Evolutionary conservation across 139 green algal species (phyloP).

Genomic region (Asterochloris sp.): DNA sequence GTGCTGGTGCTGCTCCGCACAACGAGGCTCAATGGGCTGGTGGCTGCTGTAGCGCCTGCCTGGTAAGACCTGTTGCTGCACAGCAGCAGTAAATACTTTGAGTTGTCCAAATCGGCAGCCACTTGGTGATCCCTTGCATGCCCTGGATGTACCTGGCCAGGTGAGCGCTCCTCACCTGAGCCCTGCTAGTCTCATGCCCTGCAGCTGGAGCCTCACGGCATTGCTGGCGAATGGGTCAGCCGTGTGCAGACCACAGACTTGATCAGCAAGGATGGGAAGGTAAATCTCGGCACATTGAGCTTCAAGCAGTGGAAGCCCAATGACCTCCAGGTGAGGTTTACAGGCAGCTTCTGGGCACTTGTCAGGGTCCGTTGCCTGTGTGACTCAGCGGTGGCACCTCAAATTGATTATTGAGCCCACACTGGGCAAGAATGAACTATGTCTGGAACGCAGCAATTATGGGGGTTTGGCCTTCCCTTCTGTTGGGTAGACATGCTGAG

Average conservation of each 20-base stretch:
- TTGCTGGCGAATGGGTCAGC: not conserved
- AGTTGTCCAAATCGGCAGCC: not conserved
- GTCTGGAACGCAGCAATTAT: not conserved
- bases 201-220: not conserved
- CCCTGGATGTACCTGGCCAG: not conserved
- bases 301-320: constrained; percentile 14
- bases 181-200: not conserved
- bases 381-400: not conserved
- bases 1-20: too few species aligned
- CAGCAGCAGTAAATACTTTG: not conserved
- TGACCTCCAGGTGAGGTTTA: not conserved
- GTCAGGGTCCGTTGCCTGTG: not conserved
- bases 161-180: not conserved
- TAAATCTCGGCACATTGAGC: not conserved
- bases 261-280: not conserved
- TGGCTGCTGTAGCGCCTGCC: too few species aligned
- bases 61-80: too few species aligned
- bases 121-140: not conserved
- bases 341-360: not conserved
- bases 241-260: constrained; percentile 3
- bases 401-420: not conserved
- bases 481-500: not conserved
- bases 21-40: too few species aligned
- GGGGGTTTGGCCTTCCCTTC: not conserved
- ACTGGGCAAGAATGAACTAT: not conserved